Evolutionary conservation across 345 rosid species (phyloP), one percentile per base, ranked within the genome.

Genomic region (Clausena lansium): DNA sequence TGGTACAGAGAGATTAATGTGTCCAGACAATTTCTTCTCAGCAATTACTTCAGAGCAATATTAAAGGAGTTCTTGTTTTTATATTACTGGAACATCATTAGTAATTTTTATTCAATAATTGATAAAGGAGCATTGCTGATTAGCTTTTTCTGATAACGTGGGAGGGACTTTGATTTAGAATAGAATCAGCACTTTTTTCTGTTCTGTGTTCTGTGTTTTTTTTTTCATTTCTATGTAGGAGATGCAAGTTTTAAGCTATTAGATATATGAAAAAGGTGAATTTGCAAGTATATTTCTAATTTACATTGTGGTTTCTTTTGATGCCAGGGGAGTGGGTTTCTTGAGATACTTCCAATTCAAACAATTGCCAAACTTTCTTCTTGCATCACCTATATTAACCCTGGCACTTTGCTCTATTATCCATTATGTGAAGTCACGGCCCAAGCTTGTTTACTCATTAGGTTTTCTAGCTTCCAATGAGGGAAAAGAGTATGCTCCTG

Each of bases 361-460:
- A 79, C 98, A 94, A 85, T 76, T 96, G 83, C 99, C 99, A 67
- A 96, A 94, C 84, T 96, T 96, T 90, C 90, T 96, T 27, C 94
- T 94, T 35, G 99, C 98, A 79, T 91, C 99, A 41, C 99, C 99
- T 7, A 84, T 94, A 74, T 81, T 94, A 52, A 87, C 92, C 67
- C 77, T 91, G 81, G 91, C 97, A 25, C 75, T 91, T 69, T 94
- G 88, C 85, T 89, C 93, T 14, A 86, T 92, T 71, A 61, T 84
- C 75, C 85, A 89, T 76, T 91, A 86, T 73, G 85, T 85, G 82
- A 90, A 79, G 81, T 77, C 85, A 30, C 88, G 86, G 62, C 87
- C 88, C 41, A 78, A 84, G 80, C 80, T 87, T 17, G 81, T 89
- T 77, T 78, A 84, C 77, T 94, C 97, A 0, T 71, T 92, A 83